Evolutionary conservation across 2,329 filamentous ascomycete genomes (phyloP).

Genomic region (Fusarium sp.): DNA sequence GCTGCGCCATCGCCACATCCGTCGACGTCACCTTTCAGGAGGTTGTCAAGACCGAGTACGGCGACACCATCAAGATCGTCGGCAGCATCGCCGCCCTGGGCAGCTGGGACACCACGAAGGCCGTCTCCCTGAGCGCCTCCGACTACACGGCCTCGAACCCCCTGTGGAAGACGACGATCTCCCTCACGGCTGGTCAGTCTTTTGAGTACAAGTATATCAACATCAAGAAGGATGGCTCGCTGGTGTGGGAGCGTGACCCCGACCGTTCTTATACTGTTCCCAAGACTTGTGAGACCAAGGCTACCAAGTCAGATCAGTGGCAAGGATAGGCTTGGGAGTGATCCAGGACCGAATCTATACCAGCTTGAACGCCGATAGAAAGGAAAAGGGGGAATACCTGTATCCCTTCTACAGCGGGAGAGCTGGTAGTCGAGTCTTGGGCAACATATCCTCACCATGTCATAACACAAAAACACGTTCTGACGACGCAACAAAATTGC

Average conservation of each 20-base stretch:
- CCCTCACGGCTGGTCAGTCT: conserved; percentile 64
- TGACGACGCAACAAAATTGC: background rate
- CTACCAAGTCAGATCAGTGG: conserved; percentile 46
- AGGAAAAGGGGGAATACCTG: background rate
- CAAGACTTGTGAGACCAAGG: conserved; percentile 45
- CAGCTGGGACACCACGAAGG: conserved; percentile 68
- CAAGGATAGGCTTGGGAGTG: conserved; percentile 27
- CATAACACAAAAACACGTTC: background rate
- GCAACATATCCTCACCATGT: background rate
- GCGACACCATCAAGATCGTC: conserved; percentile 74
- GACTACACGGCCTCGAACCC: conserved; percentile 70
- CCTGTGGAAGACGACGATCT: conserved; percentile 70
- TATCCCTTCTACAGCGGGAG: background rate
- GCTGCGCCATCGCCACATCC: conserved; percentile 54
- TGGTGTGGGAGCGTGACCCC: conserved; percentile 74
- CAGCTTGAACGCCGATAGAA: background rate
- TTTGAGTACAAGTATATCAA: conserved; percentile 79
- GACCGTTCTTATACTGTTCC: conserved; percentile 56
- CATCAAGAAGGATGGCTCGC: conserved; percentile 62
- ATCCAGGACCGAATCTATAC: background rate
- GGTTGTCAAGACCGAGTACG: conserved; percentile 66
- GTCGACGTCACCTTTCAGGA: conserved; percentile 74
- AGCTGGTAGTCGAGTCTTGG: background rate
- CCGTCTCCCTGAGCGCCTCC: conserved; percentile 67
- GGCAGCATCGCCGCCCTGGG: conserved; percentile 71